Percentiles rank a stretch among this genome's conserved stretches.
Evolutionary conservation across 2,329 filamentous ascomycete species (phyloP).

Genomic region (Aspergillus pseudonomiae): DNA sequence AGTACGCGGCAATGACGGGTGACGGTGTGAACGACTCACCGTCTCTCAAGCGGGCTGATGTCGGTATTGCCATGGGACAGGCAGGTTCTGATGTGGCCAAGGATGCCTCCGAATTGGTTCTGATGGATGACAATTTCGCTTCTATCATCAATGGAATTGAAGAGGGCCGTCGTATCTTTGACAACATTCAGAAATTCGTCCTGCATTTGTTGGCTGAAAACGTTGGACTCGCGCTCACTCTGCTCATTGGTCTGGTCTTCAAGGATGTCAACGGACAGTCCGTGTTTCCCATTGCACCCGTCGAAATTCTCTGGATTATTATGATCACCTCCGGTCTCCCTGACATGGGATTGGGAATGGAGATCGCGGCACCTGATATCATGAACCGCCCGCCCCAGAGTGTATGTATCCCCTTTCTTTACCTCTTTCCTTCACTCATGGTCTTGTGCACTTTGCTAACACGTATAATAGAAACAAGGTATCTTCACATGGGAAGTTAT

Average conservation of each 20-base stretch:
- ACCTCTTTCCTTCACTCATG: too few relatives aligned
- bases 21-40: slow-evolving; percentile 88
- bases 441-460: slow-evolving; percentile 15
- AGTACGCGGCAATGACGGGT: slow-evolving; percentile 85
- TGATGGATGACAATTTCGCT: slow-evolving; percentile 84
- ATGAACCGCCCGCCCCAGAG: slow-evolving; percentile 77
- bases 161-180: slow-evolving; percentile 82
- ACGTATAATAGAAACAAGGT: slow-evolving; percentile 53
- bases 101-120: slow-evolving; percentile 63
- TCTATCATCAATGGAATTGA: slow-evolving; percentile 82
- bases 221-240: slow-evolving; percentile 78
- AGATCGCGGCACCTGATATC: slow-evolving; percentile 73
- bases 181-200: slow-evolving; percentile 88
- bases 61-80: slow-evolving; percentile 84
- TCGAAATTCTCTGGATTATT: slow-evolving; percentile 92
- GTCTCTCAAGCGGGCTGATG: slow-evolving; percentile 77
- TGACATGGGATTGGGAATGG: slow-evolving; percentile 84
- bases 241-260: slow-evolving; percentile 81
- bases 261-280: slow-evolving; percentile 72
- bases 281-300: slow-evolving; percentile 81
- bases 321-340: slow-evolving; percentile 88
- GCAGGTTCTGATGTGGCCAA: slow-evolving; percentile 85
- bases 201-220: slow-evolving; percentile 79
- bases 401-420: slow-evolving; percentile 20
- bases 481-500: slow-evolving; percentile 80